Evolutionary conservation across 345 rosid species (phyloP).

Genomic region (Populus nigra): DNA sequence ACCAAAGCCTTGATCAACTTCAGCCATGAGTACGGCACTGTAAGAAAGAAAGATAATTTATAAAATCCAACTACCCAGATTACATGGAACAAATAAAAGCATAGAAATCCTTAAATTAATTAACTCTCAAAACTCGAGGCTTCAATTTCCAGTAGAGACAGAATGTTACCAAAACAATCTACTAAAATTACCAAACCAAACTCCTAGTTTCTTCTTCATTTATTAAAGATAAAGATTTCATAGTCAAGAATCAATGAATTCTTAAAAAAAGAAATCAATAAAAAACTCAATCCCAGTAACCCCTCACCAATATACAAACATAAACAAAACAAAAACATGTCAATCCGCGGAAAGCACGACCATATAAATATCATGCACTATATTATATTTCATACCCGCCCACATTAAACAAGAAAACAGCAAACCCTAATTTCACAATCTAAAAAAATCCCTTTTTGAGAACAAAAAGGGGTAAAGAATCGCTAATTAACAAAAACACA

Average conservation of each 20-base stretch:
- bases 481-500: neutral
- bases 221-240: neutral
- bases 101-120: neutral
- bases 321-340: neutral
- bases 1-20: slow-evolving; percentile 14
- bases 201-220: neutral
- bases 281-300: neutral
- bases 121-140: neutral
- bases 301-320: neutral
- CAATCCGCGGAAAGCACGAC: neutral
- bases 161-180: neutral
- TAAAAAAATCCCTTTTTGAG: neutral
- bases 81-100: neutral
- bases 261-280: neutral
- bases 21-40: slow-evolving; percentile 24
- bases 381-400: neutral
- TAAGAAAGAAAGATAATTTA: neutral
- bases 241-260: neutral
- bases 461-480: neutral
- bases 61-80: neutral
- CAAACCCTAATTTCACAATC: slow-evolving; percentile 6
- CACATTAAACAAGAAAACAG: neutral
- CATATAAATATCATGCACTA: neutral
- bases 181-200: neutral
- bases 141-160: neutral